A percentile compares a stretch with the other conserved stretches of the same genome.
Evolutionary conservation across 331 rosid genomes (phyloP).

Genomic region (Stylosanthes scabra): DNA sequence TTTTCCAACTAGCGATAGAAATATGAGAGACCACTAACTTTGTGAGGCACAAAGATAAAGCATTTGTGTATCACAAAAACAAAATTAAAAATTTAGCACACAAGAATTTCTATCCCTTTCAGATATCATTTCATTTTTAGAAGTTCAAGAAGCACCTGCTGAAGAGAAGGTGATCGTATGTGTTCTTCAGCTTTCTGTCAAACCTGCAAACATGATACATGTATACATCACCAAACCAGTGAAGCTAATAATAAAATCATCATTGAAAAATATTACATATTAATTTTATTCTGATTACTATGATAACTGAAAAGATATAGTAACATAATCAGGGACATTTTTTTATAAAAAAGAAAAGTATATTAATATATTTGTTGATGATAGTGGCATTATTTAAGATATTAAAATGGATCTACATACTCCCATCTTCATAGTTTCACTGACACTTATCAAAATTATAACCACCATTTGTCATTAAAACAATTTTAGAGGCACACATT

Average conservation of each 20-base stretch:
- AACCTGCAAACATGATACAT: slow-evolving; percentile 66
- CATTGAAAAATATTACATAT: slow-evolving; percentile 23
- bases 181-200: slow-evolving; percentile 95
- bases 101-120: slow-evolving; percentile 26
- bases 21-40: slow-evolving; percentile 3
- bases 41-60: not conserved
- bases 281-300: slow-evolving; percentile 7
- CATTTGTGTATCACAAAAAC: slow-evolving; percentile 15
- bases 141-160: slow-evolving; percentile 75
- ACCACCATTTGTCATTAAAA: slow-evolving; percentile 16
- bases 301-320: slow-evolving; percentile 4
- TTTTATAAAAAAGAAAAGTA: not conserved
- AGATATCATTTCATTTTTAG: slow-evolving; percentile 31
- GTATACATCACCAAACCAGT: slow-evolving; percentile 30
- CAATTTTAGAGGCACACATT: slow-evolving; percentile 8
- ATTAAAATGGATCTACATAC: slow-evolving; percentile 22
- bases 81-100: too few relatives aligned
- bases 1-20: slow-evolving; percentile 16
- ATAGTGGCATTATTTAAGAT: slow-evolving; percentile 8
- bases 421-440: slow-evolving; percentile 26
- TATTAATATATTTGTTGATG: slow-evolving; percentile 15
- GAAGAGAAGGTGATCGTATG: slow-evolving; percentile 93
- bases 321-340: slow-evolving; percentile 2
- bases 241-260: slow-evolving; percentile 29
- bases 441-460: slow-evolving; percentile 21